Evolutionary conservation across 306 rosid species (phyloP), one percentile per base, ranked within the genome.

Genomic region (Prosopis cineraria): DNA sequence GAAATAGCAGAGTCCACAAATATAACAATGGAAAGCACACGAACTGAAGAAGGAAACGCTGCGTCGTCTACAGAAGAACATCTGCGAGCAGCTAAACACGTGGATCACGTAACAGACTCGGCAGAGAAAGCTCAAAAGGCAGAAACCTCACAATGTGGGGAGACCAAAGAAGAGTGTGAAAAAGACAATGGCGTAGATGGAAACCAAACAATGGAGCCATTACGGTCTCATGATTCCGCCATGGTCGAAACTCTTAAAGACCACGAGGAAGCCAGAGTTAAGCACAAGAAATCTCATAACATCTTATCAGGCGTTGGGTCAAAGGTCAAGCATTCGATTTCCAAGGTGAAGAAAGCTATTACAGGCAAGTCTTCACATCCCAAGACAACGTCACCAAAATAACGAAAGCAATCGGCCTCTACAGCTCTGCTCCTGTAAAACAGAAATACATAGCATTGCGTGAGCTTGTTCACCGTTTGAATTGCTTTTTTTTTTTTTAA

Each of bases 311-410:
- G 95, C 25, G 91, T 92, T 66, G 88, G 96, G 27, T 84, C 91
- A 68, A 86, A 84, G 85, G 90, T 91, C 30, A 92, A 92, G 88
- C 93, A 87, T 72, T 92, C 95, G 31, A 87, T 92, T 74, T 90
- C 91, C 24, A 88, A 88, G 77, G 93, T 92, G 81, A 90, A 85
- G 87, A 90, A 90, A 75, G 97, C 86, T 74, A 87, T 90, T 58
- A 85, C 82, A 0, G 88, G 97, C 3, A 92, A 88, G 67, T 88
- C 97, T 59, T 86, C 91, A 17, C 88, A 79, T 78, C 69, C 86
- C 25, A 88, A 91, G 84, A 45, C 88, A 65, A 27, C 20, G 20
- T 64, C 84, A 56, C 80, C 78, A 16, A 89, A 87, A 73, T 75
- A 70, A 65, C 34, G 5, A 19, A 50, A 37, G 45, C 45, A 13